These are phyloP conservation scores for Aspergillus bridgeri DNA, from an alignment of 495 filamentous ascomycete genomes.

Conservation along the genomic window DNA sequence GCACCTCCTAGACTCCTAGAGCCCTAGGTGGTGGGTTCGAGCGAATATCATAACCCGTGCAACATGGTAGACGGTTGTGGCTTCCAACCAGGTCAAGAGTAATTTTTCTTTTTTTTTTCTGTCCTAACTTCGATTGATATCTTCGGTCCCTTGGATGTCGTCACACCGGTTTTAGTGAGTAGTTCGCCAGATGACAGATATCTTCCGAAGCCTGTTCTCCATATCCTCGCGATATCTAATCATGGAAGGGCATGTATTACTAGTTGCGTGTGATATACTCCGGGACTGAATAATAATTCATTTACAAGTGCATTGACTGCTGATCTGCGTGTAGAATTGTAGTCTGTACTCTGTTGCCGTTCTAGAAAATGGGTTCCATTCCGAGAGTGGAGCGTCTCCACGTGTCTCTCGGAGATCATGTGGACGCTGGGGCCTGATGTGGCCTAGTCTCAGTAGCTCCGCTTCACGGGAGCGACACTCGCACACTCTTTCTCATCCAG, in stretches of 20 bases:
- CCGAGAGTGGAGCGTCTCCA: background rate
- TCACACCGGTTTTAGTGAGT: background rate
- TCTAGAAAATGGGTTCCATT: too few species aligned
- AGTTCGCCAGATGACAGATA: background rate
- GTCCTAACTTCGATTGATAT: background rate
- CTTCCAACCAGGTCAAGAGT: background rate
- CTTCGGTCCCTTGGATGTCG: background rate
- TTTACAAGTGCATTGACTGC: background rate
- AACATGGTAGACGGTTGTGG: background rate
- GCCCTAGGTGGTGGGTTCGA: too few species aligned
- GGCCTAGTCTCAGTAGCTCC: slow-evolving; percentile 58
- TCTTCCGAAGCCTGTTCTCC: background rate
- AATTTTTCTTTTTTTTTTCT: background rate
- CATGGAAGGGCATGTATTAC: background rate
- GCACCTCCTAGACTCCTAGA: background rate
- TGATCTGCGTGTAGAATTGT: background rate
- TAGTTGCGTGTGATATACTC: background rate
- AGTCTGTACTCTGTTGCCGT: too few species aligned
- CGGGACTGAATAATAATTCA: background rate
- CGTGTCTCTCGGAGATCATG: background rate
- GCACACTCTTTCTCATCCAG: slow-evolving; percentile 89
- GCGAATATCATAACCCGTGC: background rate
- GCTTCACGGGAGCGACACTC: slow-evolving; percentile 82
- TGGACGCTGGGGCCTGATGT: background rate
- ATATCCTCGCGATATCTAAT: background rate